Evolutionary conservation across 1,284 basidiomycete genomes (phyloP), one percentile per base, ranked within the genome.

Genomic region (Ganoderma leucocontextum): DNA sequence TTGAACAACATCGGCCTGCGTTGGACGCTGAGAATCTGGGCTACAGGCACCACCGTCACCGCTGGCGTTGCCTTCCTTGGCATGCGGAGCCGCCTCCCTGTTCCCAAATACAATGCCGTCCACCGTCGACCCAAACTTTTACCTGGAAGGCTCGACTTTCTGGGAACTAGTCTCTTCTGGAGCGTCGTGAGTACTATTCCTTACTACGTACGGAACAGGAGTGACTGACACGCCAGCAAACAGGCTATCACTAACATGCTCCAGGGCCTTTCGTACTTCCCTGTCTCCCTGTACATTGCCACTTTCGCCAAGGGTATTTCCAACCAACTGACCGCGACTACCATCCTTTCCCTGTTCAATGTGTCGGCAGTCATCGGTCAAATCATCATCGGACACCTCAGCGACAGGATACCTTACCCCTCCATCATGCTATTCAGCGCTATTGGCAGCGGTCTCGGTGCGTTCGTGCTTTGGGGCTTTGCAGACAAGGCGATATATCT

Each of bases 381-480:
- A 62, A 68, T 78, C 62, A 64, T 73, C 38, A 68, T 78, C 19
- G 76, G 76, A 5, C 70, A 73, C 36, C 70, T 78, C 29, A 74
- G 64, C 49, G 76, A 78, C 59, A 55, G 71, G 12, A 73, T 75
- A 60, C 69, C 75, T 0, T 76, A 76, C 49, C 72, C 74, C 3
- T 71, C 69, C 59, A 73, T 78, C 60, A 75, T 76, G 75, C 64
- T 72, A 2, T 38, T 35, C 62, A 74, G 73, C 60, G 72, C 72
- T 0, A 47, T 76, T 2, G 70, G 74, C 22, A 77, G 75, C 65
- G 72, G 69, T 8, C 63, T 77, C 7, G 70, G 73, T 3, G 75
- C 76, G 1, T 76, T 78, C 70, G 60, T 76, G 39, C 70, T 78
- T 0, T 78, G 76, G 76, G 76, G 76, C 47, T 76, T 76, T 64